Base-by-base conservation (phyloP, 163 green algal species). In the Chlorella variabilis region DNA sequence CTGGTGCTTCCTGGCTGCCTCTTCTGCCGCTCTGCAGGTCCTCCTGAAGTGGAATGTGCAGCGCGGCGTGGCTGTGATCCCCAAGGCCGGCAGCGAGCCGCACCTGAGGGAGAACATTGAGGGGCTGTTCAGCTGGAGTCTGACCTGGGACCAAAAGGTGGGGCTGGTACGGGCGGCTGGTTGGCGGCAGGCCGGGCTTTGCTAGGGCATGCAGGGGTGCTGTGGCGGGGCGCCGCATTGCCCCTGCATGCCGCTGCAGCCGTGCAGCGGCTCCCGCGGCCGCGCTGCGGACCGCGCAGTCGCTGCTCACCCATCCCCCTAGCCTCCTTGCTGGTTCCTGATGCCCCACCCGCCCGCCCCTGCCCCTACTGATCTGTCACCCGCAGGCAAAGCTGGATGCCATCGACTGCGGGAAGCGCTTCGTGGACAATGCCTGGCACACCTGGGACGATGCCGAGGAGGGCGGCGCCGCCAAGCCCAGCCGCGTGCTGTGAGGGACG, bases 11-110 rank as follows among this genome's bases (percentile, higher is more conserved):
- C 1, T 34, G 29, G 11, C 59, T 68, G 11, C 59, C 59, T 27
- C 27, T 68, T 4, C 59, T 68, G 59, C 45, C 45, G 45, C 45
- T 54, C 18, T 68, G 63, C 86, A 96, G 90, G 90, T 96, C 20
- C 78, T 94, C 65, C 71, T 97, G n/a, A 90, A 91, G 83, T 97
- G 93, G 92, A 95, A 95, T 81, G 84, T 94, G 67, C 93, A 97
- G 89, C 87, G 93, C 29, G 93, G 93, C 4, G 91, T 96, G 34
- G 65, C 87, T 6, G 91, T 95, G 39, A 91, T 97, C 25, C 91
- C 92, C 58, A 95, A 96, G 81, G 84, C 88, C 39, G 77, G 73
- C 61, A 81, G 63, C 74, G 21, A 85, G 49, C 49, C 76, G 18
- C 83, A 93, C 77, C 78, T 93, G 71, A 31, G 51, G 7, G 87